Evolutionary conservation across 2,329 filamentous ascomycete species (phyloP).

Genomic region (Clonostachys rosea): DNA sequence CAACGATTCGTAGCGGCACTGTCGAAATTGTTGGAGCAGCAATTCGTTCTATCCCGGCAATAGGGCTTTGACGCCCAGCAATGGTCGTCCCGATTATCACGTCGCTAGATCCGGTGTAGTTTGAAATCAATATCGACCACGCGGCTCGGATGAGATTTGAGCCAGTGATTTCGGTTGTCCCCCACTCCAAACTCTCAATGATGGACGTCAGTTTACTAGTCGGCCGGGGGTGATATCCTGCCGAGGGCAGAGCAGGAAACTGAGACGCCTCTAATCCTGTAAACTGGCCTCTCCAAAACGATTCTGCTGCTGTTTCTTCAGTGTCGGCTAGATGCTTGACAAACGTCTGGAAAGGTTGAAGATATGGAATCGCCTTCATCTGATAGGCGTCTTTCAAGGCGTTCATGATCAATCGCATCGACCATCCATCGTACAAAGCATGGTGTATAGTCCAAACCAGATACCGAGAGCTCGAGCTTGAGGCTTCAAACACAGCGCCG

Average conservation of each 20-base stretch:
- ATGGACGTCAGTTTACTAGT: not conserved
- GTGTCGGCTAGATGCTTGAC: conserved; percentile 21
- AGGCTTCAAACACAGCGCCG: conserved; percentile 5
- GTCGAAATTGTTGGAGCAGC: conserved; percentile 14
- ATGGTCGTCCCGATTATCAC: conserved; percentile 3
- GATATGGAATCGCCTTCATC: not conserved
- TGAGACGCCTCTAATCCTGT: not conserved
- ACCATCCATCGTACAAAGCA: conserved; percentile 11
- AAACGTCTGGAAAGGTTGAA: conserved; percentile 27
- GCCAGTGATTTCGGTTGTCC: conserved; percentile 6
- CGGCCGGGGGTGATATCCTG: conserved; percentile 1
- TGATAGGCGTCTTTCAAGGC: not conserved
- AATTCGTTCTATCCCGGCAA: conserved; percentile 10
- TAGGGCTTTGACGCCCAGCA: conserved; percentile 9
- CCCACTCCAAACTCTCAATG: not conserved
- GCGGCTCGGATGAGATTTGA: conserved; percentile 9
- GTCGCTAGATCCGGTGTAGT: not conserved
- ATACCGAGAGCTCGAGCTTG: not conserved
- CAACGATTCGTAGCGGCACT: conserved; percentile 8
- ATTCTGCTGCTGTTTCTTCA: not conserved
- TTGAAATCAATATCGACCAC: not conserved
- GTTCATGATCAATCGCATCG: not conserved
- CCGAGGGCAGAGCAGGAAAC: not conserved
- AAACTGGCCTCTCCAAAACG: not conserved
- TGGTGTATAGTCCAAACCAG: conserved; percentile 13